phyloP scores from a whole-genome alignment of 768 basidiomycete genomes.

The Steccherinum ochraceum region DNA sequence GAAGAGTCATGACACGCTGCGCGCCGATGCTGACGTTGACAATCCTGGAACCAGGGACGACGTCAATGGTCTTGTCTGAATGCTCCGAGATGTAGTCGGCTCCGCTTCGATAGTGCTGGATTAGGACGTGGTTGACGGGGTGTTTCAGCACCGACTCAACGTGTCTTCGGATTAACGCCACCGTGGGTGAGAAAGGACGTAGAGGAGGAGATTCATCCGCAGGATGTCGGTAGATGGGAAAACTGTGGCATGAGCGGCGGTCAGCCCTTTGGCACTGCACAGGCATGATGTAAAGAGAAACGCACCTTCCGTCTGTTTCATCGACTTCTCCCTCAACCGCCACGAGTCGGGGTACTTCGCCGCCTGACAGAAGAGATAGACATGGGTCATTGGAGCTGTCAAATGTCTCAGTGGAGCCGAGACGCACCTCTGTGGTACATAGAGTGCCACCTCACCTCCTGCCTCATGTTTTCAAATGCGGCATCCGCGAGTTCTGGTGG shows the following conservation, averaged over 20 bases:
- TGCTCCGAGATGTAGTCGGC: constrained; percentile 83
- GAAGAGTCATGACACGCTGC: constrained; percentile 70
- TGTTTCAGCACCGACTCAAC: constrained; percentile 56
- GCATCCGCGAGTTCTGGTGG: constrained; percentile 46
- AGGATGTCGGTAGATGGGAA: constrained; percentile 79
- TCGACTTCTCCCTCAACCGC: constrained; percentile 55
- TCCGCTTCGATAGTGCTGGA: constrained; percentile 75
- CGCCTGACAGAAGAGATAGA: constrained; percentile 39
- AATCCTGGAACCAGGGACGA: constrained; percentile 65
- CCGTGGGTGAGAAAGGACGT: constrained; percentile 60
- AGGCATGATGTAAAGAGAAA: constrained; percentile 14
- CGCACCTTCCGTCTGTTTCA: constrained; percentile 40
- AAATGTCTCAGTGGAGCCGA: background rate
- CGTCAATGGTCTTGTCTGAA: constrained; percentile 82
- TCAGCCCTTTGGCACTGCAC: constrained; percentile 19
- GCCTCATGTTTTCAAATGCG: constrained; percentile 51
- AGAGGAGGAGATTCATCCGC: constrained; percentile 72
- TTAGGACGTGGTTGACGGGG: constrained; percentile 78
- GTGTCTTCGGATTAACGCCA: constrained; percentile 54
- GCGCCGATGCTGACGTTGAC: constrained; percentile 82
- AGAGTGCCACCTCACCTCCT: constrained; percentile 65
- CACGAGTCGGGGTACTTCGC: constrained; percentile 63
- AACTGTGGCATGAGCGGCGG: constrained; percentile 31
- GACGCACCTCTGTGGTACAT: constrained; percentile 71
- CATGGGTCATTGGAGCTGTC: background rate